phyloP scores from a whole-genome alignment of 2,329 filamentous ascomycete species.

The Calonectria montana region DNA sequence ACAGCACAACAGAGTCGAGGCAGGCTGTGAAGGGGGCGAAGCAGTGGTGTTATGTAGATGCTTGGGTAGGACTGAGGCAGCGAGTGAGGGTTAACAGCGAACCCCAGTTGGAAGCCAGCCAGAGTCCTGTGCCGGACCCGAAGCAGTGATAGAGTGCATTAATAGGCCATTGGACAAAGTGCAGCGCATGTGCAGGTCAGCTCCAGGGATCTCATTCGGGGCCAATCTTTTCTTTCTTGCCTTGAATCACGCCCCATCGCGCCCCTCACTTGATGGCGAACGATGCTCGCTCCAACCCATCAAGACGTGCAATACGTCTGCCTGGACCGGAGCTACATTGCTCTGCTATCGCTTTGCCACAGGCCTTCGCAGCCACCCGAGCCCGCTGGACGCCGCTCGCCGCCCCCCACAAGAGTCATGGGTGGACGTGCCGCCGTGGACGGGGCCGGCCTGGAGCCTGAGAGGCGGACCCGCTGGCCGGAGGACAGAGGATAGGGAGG shows the following conservation, averaged over 20 bases:
- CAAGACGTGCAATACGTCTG: background rate
- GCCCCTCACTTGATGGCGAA: background rate
- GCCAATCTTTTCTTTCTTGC: background rate
- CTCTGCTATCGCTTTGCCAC: background rate
- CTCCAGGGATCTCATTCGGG: background rate
- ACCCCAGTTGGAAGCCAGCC: background rate
- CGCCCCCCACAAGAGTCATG: constrained; percentile 2
- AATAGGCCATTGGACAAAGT: constrained; percentile 7
- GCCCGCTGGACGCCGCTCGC: constrained; percentile 24
- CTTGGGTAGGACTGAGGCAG: constrained; percentile 16
- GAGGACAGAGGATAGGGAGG: constrained; percentile 1
- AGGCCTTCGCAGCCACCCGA: background rate
- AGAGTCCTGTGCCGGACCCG: constrained; percentile 1
- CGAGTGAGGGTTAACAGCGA: constrained; percentile 6
- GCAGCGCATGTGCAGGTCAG: constrained; percentile 1
- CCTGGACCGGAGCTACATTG: background rate
- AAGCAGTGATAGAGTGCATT: background rate
- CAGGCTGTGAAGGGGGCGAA: constrained; percentile 5
- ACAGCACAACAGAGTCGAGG: background rate
- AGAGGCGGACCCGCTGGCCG: background rate
- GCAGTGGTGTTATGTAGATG: constrained; percentile 10
- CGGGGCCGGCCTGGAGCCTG: constrained; percentile 23
- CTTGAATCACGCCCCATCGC: background rate
- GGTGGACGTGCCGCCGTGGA: constrained; percentile 13
- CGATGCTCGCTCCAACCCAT: background rate